Conservation (phyloP, 1,284 basidiomycete genomes). For the Kalmanozyma brasiliensis region DNA sequence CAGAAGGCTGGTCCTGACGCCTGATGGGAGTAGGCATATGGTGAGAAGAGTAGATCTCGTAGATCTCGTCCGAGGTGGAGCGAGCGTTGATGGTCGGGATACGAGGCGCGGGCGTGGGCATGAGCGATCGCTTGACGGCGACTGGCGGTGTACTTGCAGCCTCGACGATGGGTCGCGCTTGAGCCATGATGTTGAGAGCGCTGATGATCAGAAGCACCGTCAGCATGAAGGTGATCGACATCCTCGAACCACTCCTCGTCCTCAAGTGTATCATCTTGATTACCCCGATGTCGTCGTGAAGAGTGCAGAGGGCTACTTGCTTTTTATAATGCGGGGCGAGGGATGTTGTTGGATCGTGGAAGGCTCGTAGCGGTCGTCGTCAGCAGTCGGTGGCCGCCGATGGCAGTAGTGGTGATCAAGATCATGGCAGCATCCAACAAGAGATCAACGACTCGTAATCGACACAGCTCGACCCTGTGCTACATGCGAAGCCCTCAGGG, state of each 20-base stretch:
- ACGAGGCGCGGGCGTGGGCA: constrained; percentile 34
- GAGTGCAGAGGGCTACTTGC: too few species aligned
- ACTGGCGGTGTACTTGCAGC: neutral
- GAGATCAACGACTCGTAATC: too few species aligned
- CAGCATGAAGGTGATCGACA: neutral
- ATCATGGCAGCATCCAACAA: too few species aligned
- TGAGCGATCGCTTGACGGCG: constrained; percentile 14
- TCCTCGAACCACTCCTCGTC: neutral
- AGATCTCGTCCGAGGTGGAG: constrained; percentile 48
- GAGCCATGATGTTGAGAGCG: neutral
- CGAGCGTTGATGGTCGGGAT: constrained; percentile 17
- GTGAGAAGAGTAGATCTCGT: constrained; percentile 44
- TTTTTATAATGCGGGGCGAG: too few species aligned
- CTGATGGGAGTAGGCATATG: constrained; percentile 4
- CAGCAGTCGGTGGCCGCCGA: too few species aligned
- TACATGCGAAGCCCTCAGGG: too few species aligned
- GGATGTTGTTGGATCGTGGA: too few species aligned
- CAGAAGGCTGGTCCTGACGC: constrained; percentile 42
- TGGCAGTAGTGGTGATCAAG: too few species aligned
- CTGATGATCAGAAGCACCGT: neutral
- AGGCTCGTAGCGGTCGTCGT: too few species aligned
- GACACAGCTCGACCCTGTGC: too few species aligned
- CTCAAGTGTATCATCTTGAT: neutral
- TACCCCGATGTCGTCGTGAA: neutral
- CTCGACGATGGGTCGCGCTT: constrained; percentile 13